These are phyloP conservation scores for Penicillium coffeae DNA, from an alignment of 495 filamentous ascomycete species.

Conservation along the genomic window DNA sequence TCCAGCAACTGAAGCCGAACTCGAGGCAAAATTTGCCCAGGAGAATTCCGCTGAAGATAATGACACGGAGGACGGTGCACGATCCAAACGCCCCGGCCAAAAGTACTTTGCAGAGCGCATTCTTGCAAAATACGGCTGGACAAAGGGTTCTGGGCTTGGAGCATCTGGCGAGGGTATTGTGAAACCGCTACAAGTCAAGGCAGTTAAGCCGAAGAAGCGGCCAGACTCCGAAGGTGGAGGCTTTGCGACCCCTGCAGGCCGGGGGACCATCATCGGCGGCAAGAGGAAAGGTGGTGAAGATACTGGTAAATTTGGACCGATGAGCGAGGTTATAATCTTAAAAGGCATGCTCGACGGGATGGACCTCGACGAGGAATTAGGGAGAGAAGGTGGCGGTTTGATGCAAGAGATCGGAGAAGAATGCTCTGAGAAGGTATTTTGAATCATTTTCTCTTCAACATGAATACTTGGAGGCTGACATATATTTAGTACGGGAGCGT, in stretches of 20 bases:
- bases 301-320: conserved; percentile 63
- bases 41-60: conserved; percentile 46
- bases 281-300: conserved; percentile 44
- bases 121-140: conserved; percentile 92
- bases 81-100: conserved; percentile 72
- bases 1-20: conserved; percentile 53
- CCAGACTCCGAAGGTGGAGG: conserved; percentile 77
- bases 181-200: conserved; percentile 73
- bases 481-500: conserved; percentile 70
- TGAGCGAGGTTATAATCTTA: conserved; percentile 76
- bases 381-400: conserved; percentile 56
- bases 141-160: conserved; percentile 80
- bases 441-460: background rate
- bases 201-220: conserved; percentile 77
- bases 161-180: conserved; percentile 75
- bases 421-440: conserved; percentile 68
- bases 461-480: conserved; percentile 8
- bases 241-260: conserved; percentile 62
- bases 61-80: conserved; percentile 46
- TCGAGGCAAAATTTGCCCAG: conserved; percentile 49
- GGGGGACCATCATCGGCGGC: conserved; percentile 77
- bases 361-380: conserved; percentile 64
- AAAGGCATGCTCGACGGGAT: conserved; percentile 79
- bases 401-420: conserved; percentile 94
- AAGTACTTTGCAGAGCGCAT: conserved; percentile 79